phyloP scores from a whole-genome alignment of 768 basidiomycete genomes.

The Agrocybe chaxingu region DNA sequence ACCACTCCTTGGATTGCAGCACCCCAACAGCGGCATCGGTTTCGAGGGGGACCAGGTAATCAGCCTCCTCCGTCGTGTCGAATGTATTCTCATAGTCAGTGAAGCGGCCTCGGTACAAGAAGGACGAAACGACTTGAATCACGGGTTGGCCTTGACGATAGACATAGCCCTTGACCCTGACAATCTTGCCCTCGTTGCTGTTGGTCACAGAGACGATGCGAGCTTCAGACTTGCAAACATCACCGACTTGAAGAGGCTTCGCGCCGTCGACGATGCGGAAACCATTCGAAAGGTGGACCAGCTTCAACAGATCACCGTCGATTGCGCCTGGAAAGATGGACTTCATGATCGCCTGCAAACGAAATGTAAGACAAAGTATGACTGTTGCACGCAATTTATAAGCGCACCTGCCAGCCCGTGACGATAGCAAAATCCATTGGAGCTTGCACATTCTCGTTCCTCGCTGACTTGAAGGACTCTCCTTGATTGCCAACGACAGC shows the following conservation, averaged over 20 bases:
- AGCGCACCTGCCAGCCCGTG: slow-evolving; percentile 92
- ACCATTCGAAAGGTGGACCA: slow-evolving; percentile 96
- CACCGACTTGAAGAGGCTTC: slow-evolving; percentile 75
- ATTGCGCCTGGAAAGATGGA: slow-evolving; percentile 91
- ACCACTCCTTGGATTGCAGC: slow-evolving; percentile 95
- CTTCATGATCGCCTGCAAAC: slow-evolving; percentile 90
- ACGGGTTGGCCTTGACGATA: slow-evolving; percentile 74
- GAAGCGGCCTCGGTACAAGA: slow-evolving; percentile 96
- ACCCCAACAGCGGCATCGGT: slow-evolving; percentile 85
- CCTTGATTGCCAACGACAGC: slow-evolving; percentile 91
- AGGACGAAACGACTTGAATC: slow-evolving; percentile 91
- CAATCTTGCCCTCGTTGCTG: slow-evolving; percentile 87
- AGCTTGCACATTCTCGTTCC: slow-evolving; percentile 70
- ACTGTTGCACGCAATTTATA: not conserved
- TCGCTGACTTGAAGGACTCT: slow-evolving; percentile 81
- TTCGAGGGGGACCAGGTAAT: slow-evolving; percentile 75
- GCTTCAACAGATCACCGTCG: slow-evolving; percentile 92
- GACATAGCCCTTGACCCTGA: slow-evolving; percentile 85
- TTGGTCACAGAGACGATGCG: slow-evolving; percentile 88
- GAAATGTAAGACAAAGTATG: slow-evolving; percentile 6
- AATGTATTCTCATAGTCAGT: slow-evolving; percentile 95
- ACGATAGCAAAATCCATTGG: slow-evolving; percentile 99
- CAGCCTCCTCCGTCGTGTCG: slow-evolving; percentile 85
- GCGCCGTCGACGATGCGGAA: slow-evolving; percentile 86
- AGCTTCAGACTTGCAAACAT: slow-evolving; percentile 88